Evolutionary conservation across 371 early-diverging fungal species (phyloP), one percentile per base, ranked within the genome.

Genomic region (Dichotomocladium elegans): DNA sequence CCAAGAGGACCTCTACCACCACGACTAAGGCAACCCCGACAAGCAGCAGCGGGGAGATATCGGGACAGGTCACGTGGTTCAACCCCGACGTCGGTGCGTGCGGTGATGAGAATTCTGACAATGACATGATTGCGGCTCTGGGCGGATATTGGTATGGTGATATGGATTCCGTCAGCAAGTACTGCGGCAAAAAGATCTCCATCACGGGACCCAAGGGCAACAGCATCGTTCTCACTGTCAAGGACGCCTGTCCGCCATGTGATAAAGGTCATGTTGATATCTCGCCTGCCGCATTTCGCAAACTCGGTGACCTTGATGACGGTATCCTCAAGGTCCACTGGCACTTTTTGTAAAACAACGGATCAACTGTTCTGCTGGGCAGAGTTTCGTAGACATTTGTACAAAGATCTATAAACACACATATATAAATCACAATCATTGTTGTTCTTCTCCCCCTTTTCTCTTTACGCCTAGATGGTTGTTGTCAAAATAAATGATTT

Each of bases 1-100:
- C 54, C 2, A 61, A 50, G 12, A 51, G 47, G 15, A 55, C 15
- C 14, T 44, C 59, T 3, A 57, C 61, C 3, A 60, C 60, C 1
- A 46, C 60, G 3, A 31, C 49, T 11, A 53, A 60, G n/a, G 30
- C 60, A 14, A 54, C 24, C 2, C 54, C 48, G n/a, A 60, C 60
- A 10, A 6, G 30, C 12, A 15, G 19, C 17, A 41, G 29, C 15
- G 43, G 24, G 19, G 58, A 57, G 25, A 51, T 30, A 40, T 7
- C 11, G 11, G 45, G 22, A 27, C 41, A 12, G 19, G 33, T 14
- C n/a, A n/a, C n/a, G n/a, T 42, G 48, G 31, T 29, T 53, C 24
- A 52, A 50, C 15, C 66, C 73, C 19, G 55, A 69, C 42, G 61
- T 58, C 51, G 67, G 67, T 41, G 73, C 73, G n/a, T 73, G 73